Conservation (phyloP, 306 rosid species). For the Lablab purpureus region DNA sequence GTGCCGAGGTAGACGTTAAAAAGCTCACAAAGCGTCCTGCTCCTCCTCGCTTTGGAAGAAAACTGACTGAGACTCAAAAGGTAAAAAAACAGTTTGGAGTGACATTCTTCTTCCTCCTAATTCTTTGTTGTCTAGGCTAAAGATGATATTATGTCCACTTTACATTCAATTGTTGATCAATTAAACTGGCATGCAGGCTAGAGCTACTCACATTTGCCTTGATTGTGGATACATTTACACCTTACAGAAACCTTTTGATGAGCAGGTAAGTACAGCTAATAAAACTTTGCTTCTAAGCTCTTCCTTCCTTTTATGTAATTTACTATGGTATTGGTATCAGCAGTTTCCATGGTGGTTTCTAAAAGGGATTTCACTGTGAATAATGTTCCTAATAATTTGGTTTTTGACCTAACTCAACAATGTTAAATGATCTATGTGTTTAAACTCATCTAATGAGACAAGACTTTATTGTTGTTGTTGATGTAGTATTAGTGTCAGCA, state of each 20-base stretch:
- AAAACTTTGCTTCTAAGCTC: neutral
- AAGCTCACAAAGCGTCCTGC: slow-evolving; percentile 87
- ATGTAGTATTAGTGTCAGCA: too few species aligned
- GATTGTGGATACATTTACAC: slow-evolving; percentile 94
- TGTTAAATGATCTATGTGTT: neutral
- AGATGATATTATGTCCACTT: slow-evolving; percentile 8
- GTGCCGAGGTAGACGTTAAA: slow-evolving; percentile 87
- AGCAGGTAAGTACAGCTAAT: slow-evolving; percentile 62
- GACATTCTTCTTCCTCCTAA: neutral
- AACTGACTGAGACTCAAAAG: slow-evolving; percentile 85
- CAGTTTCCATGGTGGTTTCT: neutral
- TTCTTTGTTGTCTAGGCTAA: slow-evolving; percentile 20
- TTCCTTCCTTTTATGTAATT: neutral
- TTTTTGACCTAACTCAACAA: neutral
- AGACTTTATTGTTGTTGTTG: too few species aligned
- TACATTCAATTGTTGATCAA: slow-evolving; percentile 38
- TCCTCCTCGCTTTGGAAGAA: slow-evolving; percentile 93
- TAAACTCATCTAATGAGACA: neutral
- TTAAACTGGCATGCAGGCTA: slow-evolving; percentile 67
- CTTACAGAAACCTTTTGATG: slow-evolving; percentile 83
- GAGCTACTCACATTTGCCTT: slow-evolving; percentile 96
- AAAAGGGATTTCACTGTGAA: neutral
- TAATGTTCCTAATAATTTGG: neutral
- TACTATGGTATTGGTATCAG: slow-evolving; percentile 4
- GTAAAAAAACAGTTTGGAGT: slow-evolving; percentile 53